These are phyloP conservation scores for Neofusicoccum sp. DNA, from an alignment of 2,329 filamentous ascomycete genomes.

Conservation along the genomic window DNA sequence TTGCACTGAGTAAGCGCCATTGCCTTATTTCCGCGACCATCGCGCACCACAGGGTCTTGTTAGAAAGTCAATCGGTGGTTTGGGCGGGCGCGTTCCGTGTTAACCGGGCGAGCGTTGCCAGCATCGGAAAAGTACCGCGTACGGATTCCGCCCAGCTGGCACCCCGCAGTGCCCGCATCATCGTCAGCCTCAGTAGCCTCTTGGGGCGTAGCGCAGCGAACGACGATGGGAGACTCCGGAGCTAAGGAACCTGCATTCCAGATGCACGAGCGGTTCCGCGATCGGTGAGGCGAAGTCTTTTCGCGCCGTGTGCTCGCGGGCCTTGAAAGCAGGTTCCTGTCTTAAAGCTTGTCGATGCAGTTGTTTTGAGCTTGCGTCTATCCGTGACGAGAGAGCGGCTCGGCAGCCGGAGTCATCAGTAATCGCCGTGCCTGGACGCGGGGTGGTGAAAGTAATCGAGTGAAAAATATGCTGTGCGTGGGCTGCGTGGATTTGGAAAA, in stretches of 20 bases:
- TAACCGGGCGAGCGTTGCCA: background rate
- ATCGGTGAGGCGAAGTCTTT: no score
- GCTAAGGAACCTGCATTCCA: constrained; percentile 14
- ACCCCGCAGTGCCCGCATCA: background rate
- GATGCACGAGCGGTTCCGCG: constrained; percentile 14
- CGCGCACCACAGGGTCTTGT: background rate
- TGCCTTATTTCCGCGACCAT: background rate
- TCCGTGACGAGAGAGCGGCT: no score
- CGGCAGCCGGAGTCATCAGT: no score
- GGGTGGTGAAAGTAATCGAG: background rate
- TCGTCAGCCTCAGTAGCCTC: constrained; percentile 14
- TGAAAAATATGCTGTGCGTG: background rate
- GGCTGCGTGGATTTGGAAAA: background rate
- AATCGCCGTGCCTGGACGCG: no score
- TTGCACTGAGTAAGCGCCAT: background rate
- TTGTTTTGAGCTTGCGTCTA: no score
- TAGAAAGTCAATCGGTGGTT: background rate
- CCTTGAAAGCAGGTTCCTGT: no score
- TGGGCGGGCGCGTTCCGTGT: background rate
- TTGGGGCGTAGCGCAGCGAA: background rate
- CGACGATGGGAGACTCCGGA: background rate
- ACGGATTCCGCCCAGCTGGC: constrained; percentile 1
- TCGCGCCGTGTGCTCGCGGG: no score
- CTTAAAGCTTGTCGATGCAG: no score
- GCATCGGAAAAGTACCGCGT: constrained; percentile 5